Conservation (phyloP, 1,284 basidiomycete species). For the Cutaneotrichosporon mucoides region DNA sequence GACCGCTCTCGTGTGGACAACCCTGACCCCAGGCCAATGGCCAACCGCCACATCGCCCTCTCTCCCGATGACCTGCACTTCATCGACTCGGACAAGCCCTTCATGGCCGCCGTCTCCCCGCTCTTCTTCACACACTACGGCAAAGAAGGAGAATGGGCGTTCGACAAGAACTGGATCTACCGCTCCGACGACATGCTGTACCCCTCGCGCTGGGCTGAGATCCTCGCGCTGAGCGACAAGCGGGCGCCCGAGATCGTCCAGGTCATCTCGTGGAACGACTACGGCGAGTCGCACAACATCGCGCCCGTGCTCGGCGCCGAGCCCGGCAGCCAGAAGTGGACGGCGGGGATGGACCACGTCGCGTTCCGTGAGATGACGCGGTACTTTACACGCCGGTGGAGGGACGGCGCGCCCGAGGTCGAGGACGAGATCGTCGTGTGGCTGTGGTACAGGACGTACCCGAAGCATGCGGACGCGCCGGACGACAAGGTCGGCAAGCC, state of each 20-base stretch:
- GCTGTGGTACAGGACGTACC: slow-evolving; percentile 43
- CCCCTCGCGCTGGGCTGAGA: slow-evolving; percentile 38
- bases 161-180: slow-evolving; percentile 50
- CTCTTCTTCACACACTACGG: slow-evolving; percentile 59
- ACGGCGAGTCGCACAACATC: slow-evolving; percentile 47
- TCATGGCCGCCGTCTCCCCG: slow-evolving; percentile 61
- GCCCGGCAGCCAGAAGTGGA: slow-evolving; percentile 46
- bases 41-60: slow-evolving; percentile 25
- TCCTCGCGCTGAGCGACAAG: slow-evolving; percentile 28
- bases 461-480: slow-evolving; percentile 17
- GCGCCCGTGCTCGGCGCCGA: slow-evolving; percentile 44
- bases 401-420: slow-evolving; percentile 22
- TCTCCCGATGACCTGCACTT: slow-evolving; percentile 36
- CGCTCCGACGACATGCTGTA: slow-evolving; percentile 49
- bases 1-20: too few species aligned
- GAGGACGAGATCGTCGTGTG: slow-evolving; percentile 24
- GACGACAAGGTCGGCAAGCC: slow-evolving; percentile 37
- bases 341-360: slow-evolving; percentile 40
- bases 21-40: slow-evolving; percentile 34
- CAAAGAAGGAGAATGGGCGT: slow-evolving; percentile 41
- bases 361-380: slow-evolving; percentile 43
- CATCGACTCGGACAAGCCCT: slow-evolving; percentile 49
- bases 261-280: slow-evolving; percentile 50
- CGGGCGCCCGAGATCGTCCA: slow-evolving; percentile 43
- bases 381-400: slow-evolving; percentile 35